These are phyloP conservation scores for Rhodotorula babjevae DNA, from an alignment of 768 basidiomycete species.

Conservation along the genomic window DNA sequence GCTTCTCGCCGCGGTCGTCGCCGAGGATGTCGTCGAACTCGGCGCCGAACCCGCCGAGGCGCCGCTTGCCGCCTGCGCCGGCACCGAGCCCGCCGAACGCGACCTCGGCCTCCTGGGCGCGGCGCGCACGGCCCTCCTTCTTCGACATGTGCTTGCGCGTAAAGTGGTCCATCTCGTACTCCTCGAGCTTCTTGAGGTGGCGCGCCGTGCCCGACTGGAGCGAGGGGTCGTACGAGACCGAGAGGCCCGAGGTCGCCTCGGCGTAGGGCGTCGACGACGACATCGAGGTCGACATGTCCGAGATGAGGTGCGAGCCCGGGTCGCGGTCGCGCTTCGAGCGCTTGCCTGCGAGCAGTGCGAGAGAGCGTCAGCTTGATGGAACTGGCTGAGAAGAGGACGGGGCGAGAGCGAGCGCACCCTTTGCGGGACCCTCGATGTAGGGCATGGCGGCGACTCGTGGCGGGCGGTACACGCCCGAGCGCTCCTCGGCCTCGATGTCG, in stretches of 20 bases:
- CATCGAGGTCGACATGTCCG: constrained; percentile 30
- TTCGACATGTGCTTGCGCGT: constrained; percentile 85
- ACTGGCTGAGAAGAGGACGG: background rate
- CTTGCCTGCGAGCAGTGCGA: constrained; percentile 1
- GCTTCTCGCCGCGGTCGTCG: constrained; percentile 44
- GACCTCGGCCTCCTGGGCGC: constrained; percentile 76
- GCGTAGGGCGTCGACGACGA: constrained; percentile 43
- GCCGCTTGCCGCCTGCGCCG: constrained; percentile 31
- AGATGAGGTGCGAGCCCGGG: constrained; percentile 41
- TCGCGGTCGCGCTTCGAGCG: constrained; percentile 50
- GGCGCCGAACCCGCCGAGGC: constrained; percentile 62
- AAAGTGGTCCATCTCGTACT: constrained; percentile 94
- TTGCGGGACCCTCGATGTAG: constrained; percentile 58
- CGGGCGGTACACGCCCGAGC: constrained; percentile 53
- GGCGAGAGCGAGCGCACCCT: constrained; percentile 46
- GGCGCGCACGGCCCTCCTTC: constrained; percentile 67
- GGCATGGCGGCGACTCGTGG: constrained; percentile 85
- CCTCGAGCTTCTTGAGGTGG: constrained; percentile 70
- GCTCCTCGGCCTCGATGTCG: constrained; percentile 39
- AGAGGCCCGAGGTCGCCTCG: constrained; percentile 48
- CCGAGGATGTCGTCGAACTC: constrained; percentile 74
- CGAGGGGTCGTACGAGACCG: constrained; percentile 43
- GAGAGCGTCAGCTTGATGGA: too few species aligned
- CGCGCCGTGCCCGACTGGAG: constrained; percentile 52
- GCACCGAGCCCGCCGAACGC: constrained; percentile 68